Base-by-base conservation (phyloP, 768 basidiomycete genomes). In the Naganishia vaughanmartiniae region DNA sequence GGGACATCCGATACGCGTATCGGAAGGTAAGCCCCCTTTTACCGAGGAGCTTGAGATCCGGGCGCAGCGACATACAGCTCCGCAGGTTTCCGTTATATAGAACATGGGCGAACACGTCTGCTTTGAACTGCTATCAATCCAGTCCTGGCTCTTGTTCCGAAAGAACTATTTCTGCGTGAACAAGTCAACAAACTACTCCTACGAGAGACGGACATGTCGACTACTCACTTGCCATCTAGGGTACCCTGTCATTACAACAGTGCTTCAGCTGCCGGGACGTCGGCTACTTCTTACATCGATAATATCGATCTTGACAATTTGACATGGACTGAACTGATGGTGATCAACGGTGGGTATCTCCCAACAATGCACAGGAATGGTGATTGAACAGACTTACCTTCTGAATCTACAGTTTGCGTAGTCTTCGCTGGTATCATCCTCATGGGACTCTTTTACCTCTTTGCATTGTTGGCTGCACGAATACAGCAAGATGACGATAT, bases 401-500 rank as follows among this genome's bases (percentile, higher is more conserved):
- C 28, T 21, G 15, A 21, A 1, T 10, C 34, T 34, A 58, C 34
- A 58, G 57, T 58, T 24, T 58, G n/a, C 57, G 34, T 36, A 3
- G 21, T 58, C 24, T 21, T 33, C 15, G 36, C 34, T 4, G 57
- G 57, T 34, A 15, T 58, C n/a, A 39, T 58, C 4, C 6, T 39
- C 57, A 36, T 58, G 57, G 57, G 33, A 4, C n/a, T 58, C 4
- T 33, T 58, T 7, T 58, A 36, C 36, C 30, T 58, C n/a, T 21
- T 58, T 24, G 57, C 57, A 21, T 11, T 36, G 3, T 36, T 58
- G 21, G 57, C 34, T 17, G 57, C 31, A 33, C 57, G 57, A 34
- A 19, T 34, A 4, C 33, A 58, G n/a, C 57, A 58, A n/a, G 57
- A 58, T n/a, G 33, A 58, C 34, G 33, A 58, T 33, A 17, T 58